Evolutionary conservation across 169 alveolate species (phyloP).

Genomic region (Plasmodium falciparum): DNA sequence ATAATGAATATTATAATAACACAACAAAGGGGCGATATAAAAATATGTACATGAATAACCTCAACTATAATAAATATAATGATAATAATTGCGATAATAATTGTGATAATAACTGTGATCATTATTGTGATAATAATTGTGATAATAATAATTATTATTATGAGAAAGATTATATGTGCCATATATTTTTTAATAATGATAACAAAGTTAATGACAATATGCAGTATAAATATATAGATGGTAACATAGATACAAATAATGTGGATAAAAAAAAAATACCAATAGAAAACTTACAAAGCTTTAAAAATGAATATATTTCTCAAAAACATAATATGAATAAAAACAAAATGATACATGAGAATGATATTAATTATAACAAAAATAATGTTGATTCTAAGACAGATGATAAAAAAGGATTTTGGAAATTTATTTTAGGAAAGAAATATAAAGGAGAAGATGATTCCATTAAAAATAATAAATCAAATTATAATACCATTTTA

Average conservation of each 20-base stretch:
- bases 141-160: background rate
- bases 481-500: background rate
- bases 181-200: background rate
- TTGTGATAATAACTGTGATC: background rate
- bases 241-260: background rate
- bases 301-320: constrained; percentile 21
- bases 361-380: constrained; percentile 3
- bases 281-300: constrained; percentile 26
- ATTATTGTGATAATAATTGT: background rate
- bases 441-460: background rate
- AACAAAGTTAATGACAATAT: background rate
- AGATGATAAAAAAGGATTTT: constrained; percentile 14
- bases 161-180: background rate
- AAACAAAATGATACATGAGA: background rate
- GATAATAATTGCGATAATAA: background rate
- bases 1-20: constrained; percentile 2
- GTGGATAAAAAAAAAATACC: background rate
- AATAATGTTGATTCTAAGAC: background rate
- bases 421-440: constrained; percentile 53
- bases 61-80: background rate
- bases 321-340: background rate
- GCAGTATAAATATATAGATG: background rate
- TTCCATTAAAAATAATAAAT: background rate
- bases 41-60: background rate
- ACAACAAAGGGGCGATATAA: constrained; percentile 12